A percentile compares a stretch with the other conserved stretches of the same genome.
phyloP scores from a whole-genome alignment of 345 rosid species.

The Populus deltoides region DNA sequence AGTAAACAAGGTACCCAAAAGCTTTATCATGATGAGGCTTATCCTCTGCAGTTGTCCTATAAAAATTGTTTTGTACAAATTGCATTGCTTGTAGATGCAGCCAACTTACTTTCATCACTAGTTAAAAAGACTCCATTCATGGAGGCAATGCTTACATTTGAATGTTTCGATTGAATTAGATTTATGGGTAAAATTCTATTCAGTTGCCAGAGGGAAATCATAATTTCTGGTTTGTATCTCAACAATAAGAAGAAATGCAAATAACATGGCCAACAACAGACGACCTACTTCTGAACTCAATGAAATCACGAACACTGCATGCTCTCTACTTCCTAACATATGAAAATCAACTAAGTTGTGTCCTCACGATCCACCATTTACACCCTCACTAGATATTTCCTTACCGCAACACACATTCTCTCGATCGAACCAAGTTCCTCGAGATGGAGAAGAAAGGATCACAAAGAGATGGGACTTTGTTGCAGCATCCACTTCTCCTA shows the following conservation, averaged over 20 bases:
- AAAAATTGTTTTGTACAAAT: neutral
- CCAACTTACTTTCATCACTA: neutral
- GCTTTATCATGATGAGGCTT: too few relatives aligned
- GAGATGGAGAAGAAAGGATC: conserved; percentile 19
- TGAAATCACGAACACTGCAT: conserved; percentile 2
- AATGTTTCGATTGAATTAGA: neutral
- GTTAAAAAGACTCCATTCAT: neutral
- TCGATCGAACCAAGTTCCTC: neutral
- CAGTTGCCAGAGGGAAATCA: neutral
- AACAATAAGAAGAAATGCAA: conserved; percentile 10
- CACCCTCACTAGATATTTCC: neutral
- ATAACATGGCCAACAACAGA: conserved; percentile 18
- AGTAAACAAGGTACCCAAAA: too few relatives aligned
- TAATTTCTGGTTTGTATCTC: neutral
- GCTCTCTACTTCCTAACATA: neutral
- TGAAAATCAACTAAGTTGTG: neutral
- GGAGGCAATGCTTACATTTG: neutral
- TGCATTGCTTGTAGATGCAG: neutral
- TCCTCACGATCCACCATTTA: neutral
- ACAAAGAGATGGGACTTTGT: neutral
- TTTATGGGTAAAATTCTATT: neutral
- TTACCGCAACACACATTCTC: neutral
- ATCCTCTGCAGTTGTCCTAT: neutral
- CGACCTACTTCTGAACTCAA: conserved; percentile 16
- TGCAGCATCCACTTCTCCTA: conserved; percentile 37